Percentiles rank a stretch among this genome's conserved stretches.
These are phyloP conservation scores for Cryomyces minteri DNA, from an alignment of 495 filamentous ascomycete genomes.

Conservation along the genomic window DNA sequence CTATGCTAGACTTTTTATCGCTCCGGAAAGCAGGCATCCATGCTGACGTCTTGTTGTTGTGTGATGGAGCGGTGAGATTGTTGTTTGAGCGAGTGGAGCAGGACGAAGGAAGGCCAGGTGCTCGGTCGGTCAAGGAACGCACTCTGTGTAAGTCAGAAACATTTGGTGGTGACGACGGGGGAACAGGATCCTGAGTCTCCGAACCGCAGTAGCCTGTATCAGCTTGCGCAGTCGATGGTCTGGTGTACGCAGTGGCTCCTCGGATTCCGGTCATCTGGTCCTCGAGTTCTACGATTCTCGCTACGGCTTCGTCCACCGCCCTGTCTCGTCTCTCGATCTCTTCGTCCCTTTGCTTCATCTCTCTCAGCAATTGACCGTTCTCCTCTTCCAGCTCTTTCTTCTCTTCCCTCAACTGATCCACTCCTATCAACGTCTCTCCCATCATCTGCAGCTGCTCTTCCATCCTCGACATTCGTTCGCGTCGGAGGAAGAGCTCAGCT, in stretches of 20 bases:
- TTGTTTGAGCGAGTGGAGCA: no score
- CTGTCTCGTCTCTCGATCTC: conserved; percentile 62
- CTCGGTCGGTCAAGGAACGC: no score
- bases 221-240: conserved; percentile 8
- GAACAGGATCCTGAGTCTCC: conserved; percentile 6
- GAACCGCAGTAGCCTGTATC: conserved; percentile 11
- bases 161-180: conserved; percentile 8
- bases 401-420: conserved; percentile 13
- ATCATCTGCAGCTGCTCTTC: conserved; percentile 45
- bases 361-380: conserved; percentile 48
- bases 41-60: no score
- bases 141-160: no score
- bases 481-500: conserved; percentile 58
- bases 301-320: conserved; percentile 65
- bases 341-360: conserved; percentile 54
- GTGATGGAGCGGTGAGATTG: no score
- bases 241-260: conserved; percentile 2
- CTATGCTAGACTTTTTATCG: conserved; percentile 8
- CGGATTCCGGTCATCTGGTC: background rate
- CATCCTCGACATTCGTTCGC: conserved; percentile 33
- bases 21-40: background rate
- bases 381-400: conserved; percentile 21
- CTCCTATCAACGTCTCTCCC: conserved; percentile 39
- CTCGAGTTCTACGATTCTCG: conserved; percentile 49
- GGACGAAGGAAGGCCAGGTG: no score